Percentiles rank a stretch among this genome's conserved stretches.
Evolutionary conservation across 768 basidiomycete species (phyloP).

Genomic region (Epithele typhae): DNA sequence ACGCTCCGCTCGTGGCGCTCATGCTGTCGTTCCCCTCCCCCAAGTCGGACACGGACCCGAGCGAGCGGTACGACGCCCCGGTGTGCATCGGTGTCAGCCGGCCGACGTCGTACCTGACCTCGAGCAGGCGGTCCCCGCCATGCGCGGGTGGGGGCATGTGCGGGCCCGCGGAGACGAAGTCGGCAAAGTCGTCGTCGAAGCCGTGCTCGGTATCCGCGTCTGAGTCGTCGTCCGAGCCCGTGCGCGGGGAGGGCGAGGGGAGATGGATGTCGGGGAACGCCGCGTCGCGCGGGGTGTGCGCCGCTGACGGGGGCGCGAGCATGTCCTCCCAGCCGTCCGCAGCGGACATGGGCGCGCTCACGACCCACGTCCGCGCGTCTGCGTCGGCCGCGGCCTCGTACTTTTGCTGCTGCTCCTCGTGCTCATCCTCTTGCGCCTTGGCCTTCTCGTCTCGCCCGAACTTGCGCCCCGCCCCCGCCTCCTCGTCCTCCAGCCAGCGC

Average conservation of each 20-base stretch:
- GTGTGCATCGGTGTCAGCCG: conserved; percentile 23
- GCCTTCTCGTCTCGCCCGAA: conserved; percentile 1
- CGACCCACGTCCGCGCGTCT: conserved; percentile 21
- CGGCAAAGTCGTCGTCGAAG: conserved; percentile 81
- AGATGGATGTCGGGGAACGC: too few relatives aligned
- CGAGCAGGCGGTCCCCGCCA: conserved; percentile 10
- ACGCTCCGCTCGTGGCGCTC: too few relatives aligned
- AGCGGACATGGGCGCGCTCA: conserved; percentile 10
- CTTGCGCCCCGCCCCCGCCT: conserved; percentile 25
- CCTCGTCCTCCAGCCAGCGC: conserved; percentile 57
- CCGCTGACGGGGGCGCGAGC: conserved; percentile 17
- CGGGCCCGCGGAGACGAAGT: conserved; percentile 58
- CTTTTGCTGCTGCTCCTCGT: too few relatives aligned
- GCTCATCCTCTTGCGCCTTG: background rate
- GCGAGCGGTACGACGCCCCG: conserved; percentile 42
- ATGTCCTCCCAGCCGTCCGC: conserved; percentile 17
- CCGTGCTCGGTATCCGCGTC: conserved; percentile 18
- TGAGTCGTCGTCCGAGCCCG: background rate
- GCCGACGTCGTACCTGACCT: conserved; percentile 13
- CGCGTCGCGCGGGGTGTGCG: conserved; percentile 11
- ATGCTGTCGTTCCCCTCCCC: conserved; percentile 33
- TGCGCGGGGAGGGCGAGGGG: background rate
- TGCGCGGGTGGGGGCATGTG: too few relatives aligned
- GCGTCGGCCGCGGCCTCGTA: conserved; percentile 1
- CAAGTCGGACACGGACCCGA: conserved; percentile 60